Base-by-base conservation (phyloP, 1,284 basidiomycete species). In the Neolentinus lepideus region DNA sequence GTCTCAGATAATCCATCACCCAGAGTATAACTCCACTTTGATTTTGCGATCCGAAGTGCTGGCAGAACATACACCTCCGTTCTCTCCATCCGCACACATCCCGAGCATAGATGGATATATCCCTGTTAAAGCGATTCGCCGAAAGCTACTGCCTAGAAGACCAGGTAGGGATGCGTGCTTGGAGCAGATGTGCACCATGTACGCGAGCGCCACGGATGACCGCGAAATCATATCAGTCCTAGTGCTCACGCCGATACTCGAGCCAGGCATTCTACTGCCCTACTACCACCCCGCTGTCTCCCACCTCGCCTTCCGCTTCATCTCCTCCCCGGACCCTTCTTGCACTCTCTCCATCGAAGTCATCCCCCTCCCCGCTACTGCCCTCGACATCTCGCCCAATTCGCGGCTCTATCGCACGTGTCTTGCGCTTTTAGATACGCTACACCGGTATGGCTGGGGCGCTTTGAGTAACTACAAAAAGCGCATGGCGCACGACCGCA, bases 391-490 rank as follows among this genome's bases (percentile, higher is more conserved):
- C 27, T 6, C 0, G 58, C 67, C 73, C 0, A 74, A 78, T 57
- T 81, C 84, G 0, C 75, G 92, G 2, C 75, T 96, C 0, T 88
- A 89, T 60, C 81, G 93, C 19, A 97, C 92, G 0, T 87, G 84
- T 35, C 73, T 93, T 3, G 80, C 85, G 0, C 79, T 98, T 8
- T 77, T 98, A 10, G 90, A 94, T 57, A 84, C 88, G 0, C 68
- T 95, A 19, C 88, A 93, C 68, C 83, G 90, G 48, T 92, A 97
- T 65, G 88, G 89, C 10, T 92, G 86, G 83, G 94, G 95, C 3
- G 79, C 81, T 1, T 64, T 85, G 60, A 85, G 83, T 1, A 82
- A 87, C 51, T 98, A 97, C 72, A 80, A 83, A 67, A 98, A 98
- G 67, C 82, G 94, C 1, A 88, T 95, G 0, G 66, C 78, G 8